A percentile compares a stretch with the other conserved stretches of the same genome.
phyloP scores from a whole-genome alignment of 495 filamentous ascomycete species.

The Hypoxylon rickii region DNA sequence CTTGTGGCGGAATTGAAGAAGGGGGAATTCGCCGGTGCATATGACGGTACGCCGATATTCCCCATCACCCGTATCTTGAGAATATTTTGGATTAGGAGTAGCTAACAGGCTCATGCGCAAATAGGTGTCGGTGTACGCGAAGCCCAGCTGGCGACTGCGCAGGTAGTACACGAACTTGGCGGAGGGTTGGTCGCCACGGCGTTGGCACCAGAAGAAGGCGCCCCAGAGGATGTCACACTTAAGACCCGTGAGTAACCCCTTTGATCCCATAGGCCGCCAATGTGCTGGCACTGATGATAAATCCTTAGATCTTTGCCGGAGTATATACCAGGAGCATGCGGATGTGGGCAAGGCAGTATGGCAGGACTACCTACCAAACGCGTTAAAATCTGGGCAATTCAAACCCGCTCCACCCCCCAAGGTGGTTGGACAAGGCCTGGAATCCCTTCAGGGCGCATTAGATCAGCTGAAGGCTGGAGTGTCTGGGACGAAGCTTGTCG shows the following conservation, averaged over 20 bases:
- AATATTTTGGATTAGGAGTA: too few relatives aligned
- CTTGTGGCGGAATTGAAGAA: background rate
- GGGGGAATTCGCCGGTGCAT: background rate
- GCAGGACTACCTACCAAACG: conserved; percentile 21
- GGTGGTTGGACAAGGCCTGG: conserved; percentile 16
- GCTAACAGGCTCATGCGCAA: too few relatives aligned
- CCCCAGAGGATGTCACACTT: background rate
- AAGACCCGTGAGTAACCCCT: background rate
- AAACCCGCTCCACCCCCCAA: conserved; percentile 9
- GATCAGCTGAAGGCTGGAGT: background rate
- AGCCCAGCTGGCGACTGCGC: background rate
- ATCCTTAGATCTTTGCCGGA: background rate
- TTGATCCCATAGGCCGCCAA: background rate
- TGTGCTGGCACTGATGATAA: background rate
- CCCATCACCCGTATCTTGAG: too few relatives aligned
- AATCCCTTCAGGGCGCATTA: background rate
- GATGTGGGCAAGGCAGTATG: background rate
- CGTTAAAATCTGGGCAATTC: conserved; percentile 8
- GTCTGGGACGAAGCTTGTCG: background rate
- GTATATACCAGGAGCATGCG: background rate
- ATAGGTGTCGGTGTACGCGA: background rate
- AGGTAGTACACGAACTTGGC: background rate
- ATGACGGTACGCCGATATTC: too few relatives aligned
- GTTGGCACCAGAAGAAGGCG: background rate
- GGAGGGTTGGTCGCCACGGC: background rate